These are phyloP conservation scores for Ambrosia hybrid DNA, from an alignment of 140 eudicot species.

Conservation along the genomic window DNA sequence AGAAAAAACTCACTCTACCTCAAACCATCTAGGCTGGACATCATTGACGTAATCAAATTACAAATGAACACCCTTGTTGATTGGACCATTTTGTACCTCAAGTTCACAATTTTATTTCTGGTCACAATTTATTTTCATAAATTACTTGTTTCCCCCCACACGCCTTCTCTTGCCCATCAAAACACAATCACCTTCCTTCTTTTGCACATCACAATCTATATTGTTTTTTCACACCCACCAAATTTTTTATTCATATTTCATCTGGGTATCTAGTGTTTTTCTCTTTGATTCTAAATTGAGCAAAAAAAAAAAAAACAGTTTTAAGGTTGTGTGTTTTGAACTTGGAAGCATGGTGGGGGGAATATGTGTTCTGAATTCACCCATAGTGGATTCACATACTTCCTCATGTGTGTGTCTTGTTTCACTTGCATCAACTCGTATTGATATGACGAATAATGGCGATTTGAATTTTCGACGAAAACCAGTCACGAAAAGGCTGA, in stretches of 20 bases:
- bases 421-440: slow-evolving; percentile 40
- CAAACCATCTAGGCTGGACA: too few species aligned
- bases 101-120: slow-evolving; percentile 31
- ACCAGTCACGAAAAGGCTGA: slow-evolving; percentile 34
- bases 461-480: slow-evolving; percentile 31
- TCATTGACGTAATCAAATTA: too few species aligned
- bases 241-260: slow-evolving; percentile 25
- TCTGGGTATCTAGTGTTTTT: slow-evolving; percentile 25
- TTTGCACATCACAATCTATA: slow-evolving; percentile 32
- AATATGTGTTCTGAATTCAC: slow-evolving; percentile 56
- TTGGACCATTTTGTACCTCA: slow-evolving; percentile 54
- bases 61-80: background rate
- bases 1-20: too few species aligned
- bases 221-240: slow-evolving; percentile 43
- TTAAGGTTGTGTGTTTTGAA: slow-evolving; percentile 12
- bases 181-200: background rate
- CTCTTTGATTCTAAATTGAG: background rate
- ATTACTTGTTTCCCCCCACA: background rate
- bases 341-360: slow-evolving; percentile 54
- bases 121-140: slow-evolving; percentile 25
- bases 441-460: slow-evolving; percentile 38
- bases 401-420: slow-evolving; percentile 66
- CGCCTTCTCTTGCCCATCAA: background rate
- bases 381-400: slow-evolving; percentile 58
- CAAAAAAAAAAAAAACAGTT: too few species aligned